Percentiles rank a stretch among this genome's conserved stretches.
Conservation (phyloP, 176 grass and related monocot genomes). For the Eragrostis nindensis region DNA sequence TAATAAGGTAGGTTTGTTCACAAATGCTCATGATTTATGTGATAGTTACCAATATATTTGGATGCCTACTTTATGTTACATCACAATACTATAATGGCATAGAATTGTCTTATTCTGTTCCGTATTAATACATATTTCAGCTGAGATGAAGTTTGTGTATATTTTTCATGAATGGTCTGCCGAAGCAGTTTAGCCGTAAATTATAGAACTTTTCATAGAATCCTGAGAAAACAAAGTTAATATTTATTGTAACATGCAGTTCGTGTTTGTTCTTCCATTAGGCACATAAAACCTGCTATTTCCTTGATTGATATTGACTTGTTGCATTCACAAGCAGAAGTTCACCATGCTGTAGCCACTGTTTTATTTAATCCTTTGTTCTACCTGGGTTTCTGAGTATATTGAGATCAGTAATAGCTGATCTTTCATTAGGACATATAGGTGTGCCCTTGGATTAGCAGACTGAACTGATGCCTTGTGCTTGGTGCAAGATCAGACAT, state of each 20-base stretch:
- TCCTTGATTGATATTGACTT: conserved; percentile 16
- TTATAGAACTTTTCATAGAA: not conserved
- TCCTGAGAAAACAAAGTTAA: not conserved
- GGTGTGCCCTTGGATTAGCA: not conserved
- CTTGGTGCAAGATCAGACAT: not conserved
- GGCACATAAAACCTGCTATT: not conserved
- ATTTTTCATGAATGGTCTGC: not conserved
- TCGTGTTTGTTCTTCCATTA: conserved; percentile 11
- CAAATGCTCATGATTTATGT: not conserved
- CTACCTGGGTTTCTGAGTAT: not conserved
- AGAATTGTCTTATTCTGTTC: not conserved
- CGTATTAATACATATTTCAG: not conserved
- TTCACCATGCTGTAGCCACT: not conserved
- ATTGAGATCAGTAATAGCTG: not conserved
- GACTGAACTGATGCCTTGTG: not conserved
- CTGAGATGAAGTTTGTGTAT: not conserved
- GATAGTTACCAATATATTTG: not conserved
- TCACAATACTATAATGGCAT: not conserved
- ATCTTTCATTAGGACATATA: not conserved
- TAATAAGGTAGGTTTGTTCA: conserved; percentile 69
- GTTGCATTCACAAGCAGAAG: not conserved
- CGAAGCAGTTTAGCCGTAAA: not conserved
- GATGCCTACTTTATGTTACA: conserved; percentile 12
- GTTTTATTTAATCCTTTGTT: not conserved
- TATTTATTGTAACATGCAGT: not conserved